Evolutionary conservation across 1,284 basidiomycete species (phyloP).

Genomic region (Ustilago crameri): DNA sequence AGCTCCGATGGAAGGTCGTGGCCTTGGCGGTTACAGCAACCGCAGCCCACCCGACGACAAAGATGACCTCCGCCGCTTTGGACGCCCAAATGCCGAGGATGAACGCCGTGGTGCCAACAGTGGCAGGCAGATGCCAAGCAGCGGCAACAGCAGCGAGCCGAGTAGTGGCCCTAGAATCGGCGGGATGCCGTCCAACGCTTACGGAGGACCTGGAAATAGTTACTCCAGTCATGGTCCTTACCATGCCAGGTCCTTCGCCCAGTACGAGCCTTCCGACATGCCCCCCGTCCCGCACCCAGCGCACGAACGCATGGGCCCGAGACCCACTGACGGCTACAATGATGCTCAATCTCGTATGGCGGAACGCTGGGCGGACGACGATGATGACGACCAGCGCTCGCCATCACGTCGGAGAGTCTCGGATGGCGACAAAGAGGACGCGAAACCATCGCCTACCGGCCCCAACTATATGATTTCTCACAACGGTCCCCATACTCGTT

Average conservation of each 20-base stretch:
- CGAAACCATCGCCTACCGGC: conserved; percentile 15
- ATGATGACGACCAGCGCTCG: conserved; percentile 23
- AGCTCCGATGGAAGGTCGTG: conserved; percentile 12
- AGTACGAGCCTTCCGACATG: conserved; percentile 10
- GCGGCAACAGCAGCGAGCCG: conserved; percentile 18
- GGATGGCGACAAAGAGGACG: conserved; percentile 35
- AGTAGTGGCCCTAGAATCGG: conserved; percentile 29
- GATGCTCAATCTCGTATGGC: conserved; percentile 1
- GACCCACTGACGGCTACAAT: conserved; percentile 3
- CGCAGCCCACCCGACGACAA: conserved; percentile 48
- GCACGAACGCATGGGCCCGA: background rate
- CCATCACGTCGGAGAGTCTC: conserved; percentile 26
- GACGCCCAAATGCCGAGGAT: conserved; percentile 29
- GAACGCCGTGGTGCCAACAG: conserved; percentile 18
- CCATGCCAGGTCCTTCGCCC: conserved; percentile 7
- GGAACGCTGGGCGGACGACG: conserved; percentile 39
- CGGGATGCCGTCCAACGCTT: conserved; percentile 32
- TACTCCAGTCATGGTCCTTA: conserved; percentile 3
- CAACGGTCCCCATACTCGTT: conserved; percentile 4
- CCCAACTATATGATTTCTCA: conserved; percentile 23
- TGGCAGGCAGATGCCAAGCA: conserved; percentile 18
- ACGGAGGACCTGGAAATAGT: conserved; percentile 3
- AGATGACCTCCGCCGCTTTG: conserved; percentile 36
- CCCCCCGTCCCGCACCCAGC: background rate
- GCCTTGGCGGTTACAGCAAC: conserved; percentile 27